phyloP scores from a whole-genome alignment of 371 early-diverging fungal genomes.

The Mucor piriformis region DNA sequence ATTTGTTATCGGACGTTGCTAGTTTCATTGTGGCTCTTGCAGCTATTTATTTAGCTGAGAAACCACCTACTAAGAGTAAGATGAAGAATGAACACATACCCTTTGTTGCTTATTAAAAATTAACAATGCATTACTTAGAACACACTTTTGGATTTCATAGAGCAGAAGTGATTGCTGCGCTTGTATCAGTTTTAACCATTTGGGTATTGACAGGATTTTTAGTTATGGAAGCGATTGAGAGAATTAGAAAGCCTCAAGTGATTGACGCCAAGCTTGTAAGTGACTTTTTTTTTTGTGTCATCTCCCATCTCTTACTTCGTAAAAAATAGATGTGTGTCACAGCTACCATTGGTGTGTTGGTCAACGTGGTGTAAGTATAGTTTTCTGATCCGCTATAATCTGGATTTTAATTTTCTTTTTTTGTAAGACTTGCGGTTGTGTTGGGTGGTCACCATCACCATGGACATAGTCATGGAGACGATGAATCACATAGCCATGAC shows the following conservation, averaged over 20 bases:
- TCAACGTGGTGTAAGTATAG: slow-evolving; percentile 70
- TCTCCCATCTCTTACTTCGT: neutral
- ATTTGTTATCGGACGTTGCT: slow-evolving; percentile 72
- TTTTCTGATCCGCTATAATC: neutral
- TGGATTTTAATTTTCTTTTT: neutral
- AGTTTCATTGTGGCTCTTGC: slow-evolving; percentile 75
- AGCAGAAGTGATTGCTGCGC: slow-evolving; percentile 83
- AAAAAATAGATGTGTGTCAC: slow-evolving; percentile 66
- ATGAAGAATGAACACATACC: neutral
- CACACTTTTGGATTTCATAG: slow-evolving; percentile 86
- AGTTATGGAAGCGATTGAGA: slow-evolving; percentile 75
- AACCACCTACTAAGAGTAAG: slow-evolving; percentile 67
- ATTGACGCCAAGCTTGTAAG: slow-evolving; percentile 72
- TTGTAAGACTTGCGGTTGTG: slow-evolving; percentile 39
- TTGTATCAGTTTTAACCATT: slow-evolving; percentile 78
- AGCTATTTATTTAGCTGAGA: slow-evolving; percentile 72
- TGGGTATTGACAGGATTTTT: slow-evolving; percentile 83
- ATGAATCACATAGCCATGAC: slow-evolving; percentile 12
- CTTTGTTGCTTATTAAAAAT: neutral
- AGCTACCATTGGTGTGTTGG: slow-evolving; percentile 74
- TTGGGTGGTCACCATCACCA: slow-evolving; percentile 49
- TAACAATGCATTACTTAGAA: no score
- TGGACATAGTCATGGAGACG: slow-evolving; percentile 27
- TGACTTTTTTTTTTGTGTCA: neutral
- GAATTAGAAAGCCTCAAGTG: slow-evolving; percentile 67